Evolutionary conservation across 2,329 filamentous ascomycete species (phyloP).

Genomic region (Didymella pinodella): DNA sequence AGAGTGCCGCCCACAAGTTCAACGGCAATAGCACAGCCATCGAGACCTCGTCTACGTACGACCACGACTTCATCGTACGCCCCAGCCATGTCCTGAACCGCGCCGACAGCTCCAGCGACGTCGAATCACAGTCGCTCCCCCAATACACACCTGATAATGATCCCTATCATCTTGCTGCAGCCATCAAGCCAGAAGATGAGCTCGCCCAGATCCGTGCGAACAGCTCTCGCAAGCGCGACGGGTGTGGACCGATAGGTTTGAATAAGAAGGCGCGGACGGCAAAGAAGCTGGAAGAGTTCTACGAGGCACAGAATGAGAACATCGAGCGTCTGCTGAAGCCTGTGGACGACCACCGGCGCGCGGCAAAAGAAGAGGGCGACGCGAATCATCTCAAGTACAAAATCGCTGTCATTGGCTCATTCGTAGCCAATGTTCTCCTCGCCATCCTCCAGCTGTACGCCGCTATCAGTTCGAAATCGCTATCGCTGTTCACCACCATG

Average conservation of each 20-base stretch:
- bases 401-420: conserved; percentile 72
- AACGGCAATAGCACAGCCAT: conserved; percentile 52
- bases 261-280: conserved; percentile 55
- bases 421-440: conserved; percentile 81
- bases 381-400: conserved; percentile 81
- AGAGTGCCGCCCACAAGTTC: conserved; percentile 26
- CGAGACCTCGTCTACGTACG: conserved; percentile 44
- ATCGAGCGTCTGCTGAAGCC: conserved; percentile 92
- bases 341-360: conserved; percentile 86
- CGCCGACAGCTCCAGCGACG: conserved; percentile 33
- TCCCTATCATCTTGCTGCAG: conserved; percentile 79
- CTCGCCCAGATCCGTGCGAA: conserved; percentile 82
- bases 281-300: conserved; percentile 78
- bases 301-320: conserved; percentile 89
- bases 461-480: conserved; percentile 83
- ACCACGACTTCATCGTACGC: conserved; percentile 48
- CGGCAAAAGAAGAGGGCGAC: conserved; percentile 79
- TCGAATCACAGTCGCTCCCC: conserved; percentile 62
- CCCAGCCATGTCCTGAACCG: conserved; percentile 44
- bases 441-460: conserved; percentile 87
- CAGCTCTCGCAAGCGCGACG: conserved; percentile 76
- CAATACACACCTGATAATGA: conserved; percentile 72
- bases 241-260: conserved; percentile 55
- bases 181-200: conserved; percentile 79
- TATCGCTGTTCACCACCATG: conserved; percentile 97